A percentile compares a stretch with the other conserved stretches of the same genome.
phyloP scores from a whole-genome alignment of 176 grass and related monocot species.

The Tillandsia fasciculata region DNA sequence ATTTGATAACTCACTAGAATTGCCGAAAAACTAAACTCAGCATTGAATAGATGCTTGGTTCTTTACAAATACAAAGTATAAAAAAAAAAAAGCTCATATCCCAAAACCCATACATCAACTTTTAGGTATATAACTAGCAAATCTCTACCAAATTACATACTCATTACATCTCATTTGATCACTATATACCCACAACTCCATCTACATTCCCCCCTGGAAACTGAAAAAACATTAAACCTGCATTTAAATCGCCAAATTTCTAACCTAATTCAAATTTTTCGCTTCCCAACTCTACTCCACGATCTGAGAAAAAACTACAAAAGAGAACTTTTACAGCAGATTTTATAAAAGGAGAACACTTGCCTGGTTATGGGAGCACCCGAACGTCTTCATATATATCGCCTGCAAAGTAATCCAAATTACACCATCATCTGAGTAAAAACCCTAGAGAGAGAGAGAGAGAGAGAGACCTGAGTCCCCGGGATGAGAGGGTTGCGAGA shows the following conservation, averaged over 20 bases:
- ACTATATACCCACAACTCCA: not conserved
- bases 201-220: not conserved
- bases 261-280: not conserved
- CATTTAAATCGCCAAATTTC: not conserved
- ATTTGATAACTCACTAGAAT: no score
- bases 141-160: not conserved
- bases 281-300: not conserved
- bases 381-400: conserved; percentile 88
- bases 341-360: conserved; percentile 10
- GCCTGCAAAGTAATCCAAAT: conserved; percentile 32
- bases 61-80: not conserved
- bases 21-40: no score
- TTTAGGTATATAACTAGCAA: not conserved
- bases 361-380: conserved; percentile 95
- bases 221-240: not conserved
- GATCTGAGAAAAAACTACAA: conserved; percentile 1
- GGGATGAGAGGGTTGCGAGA: conserved; percentile 40
- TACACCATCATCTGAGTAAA: not conserved
- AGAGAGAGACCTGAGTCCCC: conserved; percentile 53
- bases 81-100: no score
- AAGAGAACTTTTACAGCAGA: not conserved
- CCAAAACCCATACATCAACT: no score
- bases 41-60: not conserved
- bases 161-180: not conserved
- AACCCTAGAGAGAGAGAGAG: conserved; percentile 5